Conservation (phyloP, 1,284 basidiomycete species). For the Sanghuangporus weigelae region DNA sequence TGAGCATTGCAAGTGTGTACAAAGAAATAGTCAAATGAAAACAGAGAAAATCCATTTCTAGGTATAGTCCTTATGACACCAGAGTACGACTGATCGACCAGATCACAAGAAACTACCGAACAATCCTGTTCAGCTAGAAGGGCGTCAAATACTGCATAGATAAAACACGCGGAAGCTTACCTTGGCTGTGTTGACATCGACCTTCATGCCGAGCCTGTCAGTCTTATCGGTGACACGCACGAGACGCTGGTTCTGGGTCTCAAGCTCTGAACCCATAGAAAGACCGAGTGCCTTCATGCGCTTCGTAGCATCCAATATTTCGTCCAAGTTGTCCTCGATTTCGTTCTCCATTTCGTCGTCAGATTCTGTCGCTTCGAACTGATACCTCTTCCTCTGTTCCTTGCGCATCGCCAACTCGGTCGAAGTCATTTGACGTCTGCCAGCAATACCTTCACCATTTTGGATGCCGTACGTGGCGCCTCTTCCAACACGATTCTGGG, state of each 20-base stretch:
- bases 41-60: neutral
- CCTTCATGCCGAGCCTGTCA: constrained; percentile 53
- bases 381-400: constrained; percentile 79
- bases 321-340: constrained; percentile 88
- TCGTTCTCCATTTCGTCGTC: constrained; percentile 95
- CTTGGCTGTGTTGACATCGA: constrained; percentile 66
- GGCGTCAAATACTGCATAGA: neutral
- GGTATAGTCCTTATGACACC: neutral
- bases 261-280: constrained; percentile 81
- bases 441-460: constrained; percentile 40
- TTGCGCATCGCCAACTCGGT: constrained; percentile 47
- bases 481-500: constrained; percentile 79
- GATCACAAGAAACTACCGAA: neutral
- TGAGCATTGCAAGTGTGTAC: neutral
- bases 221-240: constrained; percentile 68
- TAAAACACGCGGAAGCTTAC: constrained; percentile 35
- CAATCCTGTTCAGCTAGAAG: constrained; percentile 9
- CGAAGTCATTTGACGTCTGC: constrained; percentile 41
- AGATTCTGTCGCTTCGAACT: constrained; percentile 93
- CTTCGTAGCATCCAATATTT: constrained; percentile 79
- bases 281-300: constrained; percentile 81
- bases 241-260: constrained; percentile 70
- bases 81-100: neutral
- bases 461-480: constrained; percentile 61
- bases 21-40: neutral